These are phyloP conservation scores for Puccinia triticina DNA, from an alignment of 1,284 basidiomycete species.

Conservation along the genomic window DNA sequence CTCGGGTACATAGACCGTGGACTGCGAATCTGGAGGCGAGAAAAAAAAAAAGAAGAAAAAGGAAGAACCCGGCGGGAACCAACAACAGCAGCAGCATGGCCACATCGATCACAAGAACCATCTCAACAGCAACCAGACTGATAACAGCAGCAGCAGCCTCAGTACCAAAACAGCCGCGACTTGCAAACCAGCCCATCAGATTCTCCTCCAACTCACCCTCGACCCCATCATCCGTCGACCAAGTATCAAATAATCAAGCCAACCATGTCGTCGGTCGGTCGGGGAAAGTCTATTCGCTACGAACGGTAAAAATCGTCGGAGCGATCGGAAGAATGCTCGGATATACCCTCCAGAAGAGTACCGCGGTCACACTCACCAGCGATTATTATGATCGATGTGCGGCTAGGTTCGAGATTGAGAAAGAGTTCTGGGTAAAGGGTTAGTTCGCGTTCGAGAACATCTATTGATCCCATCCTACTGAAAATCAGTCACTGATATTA, in stretches of 20 bases:
- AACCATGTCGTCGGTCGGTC: conserved; percentile 32
- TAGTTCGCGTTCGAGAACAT: not conserved
- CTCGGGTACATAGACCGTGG: no score
- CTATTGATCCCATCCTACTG: not conserved
- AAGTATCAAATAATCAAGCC: not conserved
- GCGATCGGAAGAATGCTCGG: conserved; percentile 64
- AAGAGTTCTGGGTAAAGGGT: conserved; percentile 61
- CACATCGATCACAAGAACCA: not conserved
- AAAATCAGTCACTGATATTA: not conserved
- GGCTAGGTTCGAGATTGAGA: conserved; percentile 62
- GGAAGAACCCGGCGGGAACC: no score
- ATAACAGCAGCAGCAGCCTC: not conserved
- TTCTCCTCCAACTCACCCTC: not conserved
- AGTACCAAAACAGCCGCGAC: not conserved
- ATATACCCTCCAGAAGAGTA: conserved; percentile 64
- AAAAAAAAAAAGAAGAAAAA: no score
- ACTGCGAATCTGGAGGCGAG: no score
- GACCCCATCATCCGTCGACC: not conserved
- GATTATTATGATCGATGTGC: conserved; percentile 66
- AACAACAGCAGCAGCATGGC: not conserved
- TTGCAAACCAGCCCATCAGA: not conserved
- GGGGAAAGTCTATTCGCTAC: conserved; percentile 29
- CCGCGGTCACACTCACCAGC: conserved; percentile 65
- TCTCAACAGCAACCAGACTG: not conserved
- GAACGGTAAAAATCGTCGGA: conserved; percentile 55